Conservation (phyloP, 768 basidiomycete species). For the Podaxis pistillaris region DNA sequence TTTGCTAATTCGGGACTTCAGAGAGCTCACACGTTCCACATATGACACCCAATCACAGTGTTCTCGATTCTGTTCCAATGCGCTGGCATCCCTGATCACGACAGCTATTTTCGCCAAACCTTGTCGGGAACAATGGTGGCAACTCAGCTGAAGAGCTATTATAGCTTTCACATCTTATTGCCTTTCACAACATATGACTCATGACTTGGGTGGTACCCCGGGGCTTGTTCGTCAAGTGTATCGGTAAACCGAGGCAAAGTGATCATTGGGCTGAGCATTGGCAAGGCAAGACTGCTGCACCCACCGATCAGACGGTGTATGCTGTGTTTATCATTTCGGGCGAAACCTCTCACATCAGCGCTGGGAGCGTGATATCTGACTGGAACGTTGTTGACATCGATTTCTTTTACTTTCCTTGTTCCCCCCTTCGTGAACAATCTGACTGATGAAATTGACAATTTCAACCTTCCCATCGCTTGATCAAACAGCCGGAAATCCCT, state of each 20-base stretch:
- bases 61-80: no score
- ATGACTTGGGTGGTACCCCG: no score
- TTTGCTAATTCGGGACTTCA: no score
- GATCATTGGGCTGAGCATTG: not conserved
- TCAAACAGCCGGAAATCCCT: conserved; percentile 59
- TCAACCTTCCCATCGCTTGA: not conserved
- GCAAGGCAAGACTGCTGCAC: not conserved
- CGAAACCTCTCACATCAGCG: not conserved
- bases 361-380: not conserved
- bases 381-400: not conserved
- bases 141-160: no score
- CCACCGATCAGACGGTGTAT: not conserved
- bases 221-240: not conserved
- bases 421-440: conserved; percentile 4
- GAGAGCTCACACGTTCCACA: no score
- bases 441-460: not conserved
- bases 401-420: not conserved
- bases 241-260: not conserved
- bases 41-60: no score
- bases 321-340: not conserved
- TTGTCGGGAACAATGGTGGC: no score
- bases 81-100: no score
- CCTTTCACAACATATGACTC: no score
- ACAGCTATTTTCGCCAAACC: no score
- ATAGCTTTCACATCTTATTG: no score